Conservation (phyloP, 2,329 filamentous ascomycete genomes). For the Calycina herbarum region DNA sequence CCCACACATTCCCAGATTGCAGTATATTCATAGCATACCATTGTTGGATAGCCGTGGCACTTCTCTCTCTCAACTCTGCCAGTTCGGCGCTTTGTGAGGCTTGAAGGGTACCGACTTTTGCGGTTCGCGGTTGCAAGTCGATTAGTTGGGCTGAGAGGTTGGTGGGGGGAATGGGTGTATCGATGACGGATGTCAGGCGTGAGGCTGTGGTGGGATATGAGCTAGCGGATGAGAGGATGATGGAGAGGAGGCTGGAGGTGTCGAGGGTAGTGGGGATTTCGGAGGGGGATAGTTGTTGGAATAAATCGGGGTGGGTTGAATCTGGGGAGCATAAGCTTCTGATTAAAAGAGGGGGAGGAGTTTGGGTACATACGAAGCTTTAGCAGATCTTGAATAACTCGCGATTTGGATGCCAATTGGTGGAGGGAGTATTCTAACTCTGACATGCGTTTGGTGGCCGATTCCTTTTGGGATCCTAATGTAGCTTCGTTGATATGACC, state of each 20-base stretch:
- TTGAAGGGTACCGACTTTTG: constrained; percentile 36
- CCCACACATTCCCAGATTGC: constrained; percentile 37
- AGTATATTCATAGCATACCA: constrained; percentile 37
- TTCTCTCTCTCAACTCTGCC: constrained; percentile 33
- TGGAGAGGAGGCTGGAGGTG: constrained; percentile 30
- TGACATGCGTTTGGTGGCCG: constrained; percentile 23
- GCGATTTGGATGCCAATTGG: constrained; percentile 30
- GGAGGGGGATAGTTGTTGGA: constrained; percentile 32
- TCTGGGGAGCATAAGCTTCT: constrained; percentile 28
- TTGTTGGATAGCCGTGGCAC: constrained; percentile 34
- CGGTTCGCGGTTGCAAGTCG: constrained; percentile 35
- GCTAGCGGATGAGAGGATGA: constrained; percentile 37
- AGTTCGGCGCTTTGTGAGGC: constrained; percentile 35
- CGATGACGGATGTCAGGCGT: constrained; percentile 36
- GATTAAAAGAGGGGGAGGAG: not conserved
- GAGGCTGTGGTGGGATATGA: constrained; percentile 38
- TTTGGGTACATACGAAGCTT: constrained; percentile 31
- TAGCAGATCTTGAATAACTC: constrained; percentile 37
- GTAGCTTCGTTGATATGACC: constrained; percentile 24
- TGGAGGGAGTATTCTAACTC: constrained; percentile 28
- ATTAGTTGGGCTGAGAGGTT: constrained; percentile 37
- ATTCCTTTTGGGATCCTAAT: constrained; percentile 10
- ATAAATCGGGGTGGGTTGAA: constrained; percentile 37
- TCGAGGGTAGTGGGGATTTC: constrained; percentile 34
- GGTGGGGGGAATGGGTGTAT: constrained; percentile 35